Percentiles rank a stretch among this genome's conserved stretches.
Conservation (phyloP, 495 filamentous ascomycete species). For the Aspergillus haitiensis region DNA sequence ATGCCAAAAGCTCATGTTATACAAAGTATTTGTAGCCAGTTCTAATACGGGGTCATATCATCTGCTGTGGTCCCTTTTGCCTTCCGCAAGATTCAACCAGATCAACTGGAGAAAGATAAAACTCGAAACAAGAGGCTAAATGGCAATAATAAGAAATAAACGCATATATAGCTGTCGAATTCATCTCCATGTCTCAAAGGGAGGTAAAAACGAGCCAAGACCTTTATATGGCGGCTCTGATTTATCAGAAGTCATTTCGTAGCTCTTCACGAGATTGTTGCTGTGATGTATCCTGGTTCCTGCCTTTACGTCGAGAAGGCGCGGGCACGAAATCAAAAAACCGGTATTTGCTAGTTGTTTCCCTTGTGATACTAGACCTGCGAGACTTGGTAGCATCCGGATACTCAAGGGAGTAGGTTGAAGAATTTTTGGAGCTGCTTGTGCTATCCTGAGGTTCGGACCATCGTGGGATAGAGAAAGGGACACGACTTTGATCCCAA, state of each 20-base stretch:
- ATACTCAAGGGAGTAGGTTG: slow-evolving; percentile 48
- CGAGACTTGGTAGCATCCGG: slow-evolving; percentile 43
- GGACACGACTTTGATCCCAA: slow-evolving; percentile 50
- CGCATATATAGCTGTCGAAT: no score
- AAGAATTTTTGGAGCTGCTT: slow-evolving; percentile 50
- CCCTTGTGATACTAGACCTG: slow-evolving; percentile 46
- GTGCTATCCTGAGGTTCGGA: slow-evolving; percentile 50
- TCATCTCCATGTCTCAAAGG: neutral
- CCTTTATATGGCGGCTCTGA: neutral
- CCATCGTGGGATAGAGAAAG: slow-evolving; percentile 44
- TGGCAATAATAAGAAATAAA: no score
- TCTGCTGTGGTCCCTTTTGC: neutral
- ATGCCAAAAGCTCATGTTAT: slow-evolving; percentile 24
- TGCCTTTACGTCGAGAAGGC: slow-evolving; percentile 45
- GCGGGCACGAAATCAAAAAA: slow-evolving; percentile 51
- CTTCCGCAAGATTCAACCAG: neutral
- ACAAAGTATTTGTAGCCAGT: slow-evolving; percentile 19
- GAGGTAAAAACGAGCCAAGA: neutral
- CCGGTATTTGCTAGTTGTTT: slow-evolving; percentile 49
- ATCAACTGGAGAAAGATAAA: neutral
- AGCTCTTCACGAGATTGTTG: slow-evolving; percentile 42
- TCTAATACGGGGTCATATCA: slow-evolving; percentile 9
- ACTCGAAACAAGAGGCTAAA: neutral
- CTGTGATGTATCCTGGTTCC: slow-evolving; percentile 45
- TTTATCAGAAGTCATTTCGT: slow-evolving; percentile 37